These are phyloP conservation scores for Boletus vermiculosoides DNA, from an alignment of 768 basidiomycete species.

Conservation along the genomic window DNA sequence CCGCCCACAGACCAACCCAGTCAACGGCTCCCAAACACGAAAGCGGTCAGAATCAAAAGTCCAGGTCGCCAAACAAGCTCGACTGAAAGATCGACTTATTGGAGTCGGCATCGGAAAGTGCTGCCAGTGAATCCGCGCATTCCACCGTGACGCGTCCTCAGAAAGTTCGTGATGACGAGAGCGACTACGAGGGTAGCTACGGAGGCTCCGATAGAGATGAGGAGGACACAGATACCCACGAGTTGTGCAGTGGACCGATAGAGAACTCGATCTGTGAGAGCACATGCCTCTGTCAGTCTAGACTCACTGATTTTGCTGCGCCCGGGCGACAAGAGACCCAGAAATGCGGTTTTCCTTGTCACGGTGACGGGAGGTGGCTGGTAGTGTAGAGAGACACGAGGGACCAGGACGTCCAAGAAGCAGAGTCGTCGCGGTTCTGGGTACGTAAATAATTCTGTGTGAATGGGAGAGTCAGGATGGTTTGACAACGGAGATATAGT, in stretches of 20 bases:
- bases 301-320: slow-evolving; percentile 44
- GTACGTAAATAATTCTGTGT: slow-evolving; percentile 8
- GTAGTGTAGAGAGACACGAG: slow-evolving; percentile 58
- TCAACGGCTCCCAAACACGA: not conserved
- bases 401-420: slow-evolving; percentile 8
- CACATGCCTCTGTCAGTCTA: not conserved
- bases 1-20: not conserved
- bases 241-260: no score
- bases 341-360: slow-evolving; percentile 52
- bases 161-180: slow-evolving; percentile 18
- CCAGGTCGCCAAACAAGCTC: slow-evolving; percentile 5
- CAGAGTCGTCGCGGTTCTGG: slow-evolving; percentile 14
- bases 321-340: slow-evolving; percentile 49
- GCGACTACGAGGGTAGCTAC: slow-evolving; percentile 28
- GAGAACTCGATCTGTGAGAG: slow-evolving; percentile 29
- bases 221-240: no score
- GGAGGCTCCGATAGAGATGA: slow-evolving; percentile 4
- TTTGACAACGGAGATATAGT: no score
- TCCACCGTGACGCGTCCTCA: slow-evolving; percentile 25
- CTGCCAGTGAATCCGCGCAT: not conserved
- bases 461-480: no score
- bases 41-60: slow-evolving; percentile 1
- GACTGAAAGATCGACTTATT: slow-evolving; percentile 18
- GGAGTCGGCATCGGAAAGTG: slow-evolving; percentile 1
- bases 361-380: slow-evolving; percentile 52